Percentiles rank a stretch among this genome's conserved stretches.
These are phyloP conservation scores for Xylariales sp. DNA, from an alignment of 2,329 filamentous ascomycete species.

Conservation along the genomic window DNA sequence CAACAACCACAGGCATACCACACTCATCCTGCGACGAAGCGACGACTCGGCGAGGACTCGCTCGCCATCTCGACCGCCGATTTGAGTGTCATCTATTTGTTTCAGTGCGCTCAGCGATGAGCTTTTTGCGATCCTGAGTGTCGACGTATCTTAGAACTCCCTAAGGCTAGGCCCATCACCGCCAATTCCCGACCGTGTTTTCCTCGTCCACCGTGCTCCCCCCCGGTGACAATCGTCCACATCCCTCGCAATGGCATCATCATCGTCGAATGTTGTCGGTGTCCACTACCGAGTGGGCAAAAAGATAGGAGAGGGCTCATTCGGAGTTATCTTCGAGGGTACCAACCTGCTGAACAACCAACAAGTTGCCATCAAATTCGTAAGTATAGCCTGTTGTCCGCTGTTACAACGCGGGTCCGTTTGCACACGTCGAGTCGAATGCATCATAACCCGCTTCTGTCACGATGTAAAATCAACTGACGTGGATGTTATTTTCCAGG, in stretches of 20 bases:
- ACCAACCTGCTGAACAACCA: constrained; percentile 99
- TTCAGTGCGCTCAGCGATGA: no score
- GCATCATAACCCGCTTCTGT: no score
- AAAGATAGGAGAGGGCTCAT: constrained; percentile 98
- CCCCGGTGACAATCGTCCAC: no score
- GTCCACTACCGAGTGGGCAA: constrained; percentile 98
- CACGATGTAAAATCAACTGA: no score
- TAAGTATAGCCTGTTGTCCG: constrained; percentile 42
- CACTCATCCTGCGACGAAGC: background rate
- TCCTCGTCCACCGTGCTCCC: no score
- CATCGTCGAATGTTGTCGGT: constrained; percentile 93
- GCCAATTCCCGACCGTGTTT: no score
- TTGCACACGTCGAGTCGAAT: background rate
- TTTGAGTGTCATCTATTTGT: constrained; percentile 5
- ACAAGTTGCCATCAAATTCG: constrained; percentile 99
- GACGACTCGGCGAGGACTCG: no score
- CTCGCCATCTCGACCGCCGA: background rate
- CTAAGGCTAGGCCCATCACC: no score
- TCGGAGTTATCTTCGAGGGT: constrained; percentile 97
- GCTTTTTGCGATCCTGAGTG: no score
- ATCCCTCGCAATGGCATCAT: constrained; percentile 77
- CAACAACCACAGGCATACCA: background rate
- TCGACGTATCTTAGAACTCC: no score
- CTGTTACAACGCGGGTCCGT: background rate
- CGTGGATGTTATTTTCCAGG: no score